Base-by-base conservation (phyloP, 1,284 basidiomycete species). In the Ganoderma boninense region DNA sequence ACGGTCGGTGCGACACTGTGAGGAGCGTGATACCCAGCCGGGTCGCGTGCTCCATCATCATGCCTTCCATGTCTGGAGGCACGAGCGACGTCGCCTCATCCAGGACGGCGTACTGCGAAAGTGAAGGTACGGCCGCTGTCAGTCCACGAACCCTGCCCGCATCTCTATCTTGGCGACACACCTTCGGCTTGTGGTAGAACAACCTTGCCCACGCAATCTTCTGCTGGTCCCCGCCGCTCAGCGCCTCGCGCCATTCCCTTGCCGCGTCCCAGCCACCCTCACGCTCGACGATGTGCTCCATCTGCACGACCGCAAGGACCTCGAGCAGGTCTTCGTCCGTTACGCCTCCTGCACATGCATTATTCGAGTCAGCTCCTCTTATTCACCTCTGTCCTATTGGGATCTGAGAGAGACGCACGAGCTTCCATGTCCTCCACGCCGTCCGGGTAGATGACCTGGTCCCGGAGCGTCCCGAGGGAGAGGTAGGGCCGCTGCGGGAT, bases 401-500 rank as follows among this genome's bases (percentile, higher is more conserved):
- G 26, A 20, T 73, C 74, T 73, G 44, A 18, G 20, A 32, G 32
- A 40, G 18, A 74, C 91, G 70, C 77, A 92, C 94, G 87, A 61
- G 84, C 84, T 76, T 86, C 84, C 94, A 96, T 95, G 59, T 95
- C 90, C 61, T 85, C 85, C 72, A 90, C 89, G 3, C 91, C 92
- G 81, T 98, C 94, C 3, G 97, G 97, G 78, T 95, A 95, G 38
- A 92, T 93, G 65, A 95, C 89, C 81, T 99, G 97, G 80, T 99
- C 97, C 16, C 97, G 90, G 2, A 99, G 88, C 0, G 97, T 99
- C 11, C 97, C 97, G 20, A 96, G 85, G 4, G 94, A 95, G 23
- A 99, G 89, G 81, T 99, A 99, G 0, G 97, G 97, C 57, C 97
- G 87, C 79, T 99, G 97, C 20, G 97, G 97, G 74, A 99, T 98